Percentiles rank a stretch among this genome's conserved stretches.
Conservation (phyloP, 208 protist species). For the Acanthamoeba lenticulata region DNA sequence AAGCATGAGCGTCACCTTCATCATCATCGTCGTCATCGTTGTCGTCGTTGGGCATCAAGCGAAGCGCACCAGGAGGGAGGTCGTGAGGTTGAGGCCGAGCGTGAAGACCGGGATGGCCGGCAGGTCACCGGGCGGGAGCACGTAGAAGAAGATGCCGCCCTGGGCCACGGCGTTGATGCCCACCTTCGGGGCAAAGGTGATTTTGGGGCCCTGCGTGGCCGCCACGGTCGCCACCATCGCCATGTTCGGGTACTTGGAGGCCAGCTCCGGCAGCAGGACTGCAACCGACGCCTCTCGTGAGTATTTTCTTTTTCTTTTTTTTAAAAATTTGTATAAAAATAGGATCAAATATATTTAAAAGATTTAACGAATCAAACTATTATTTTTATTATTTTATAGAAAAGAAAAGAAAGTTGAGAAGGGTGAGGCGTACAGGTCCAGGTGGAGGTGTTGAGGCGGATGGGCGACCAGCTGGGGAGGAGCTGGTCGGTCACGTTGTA, state of each 20-base stretch:
- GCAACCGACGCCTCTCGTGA: too few relatives aligned
- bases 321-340: too few relatives aligned
- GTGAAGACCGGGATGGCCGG: neutral
- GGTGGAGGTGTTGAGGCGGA: conserved; percentile 22
- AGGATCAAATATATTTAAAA: too few relatives aligned
- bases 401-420: neutral
- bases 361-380: too few relatives aligned
- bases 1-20: neutral
- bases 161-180: neutral
- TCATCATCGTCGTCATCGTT: neutral
- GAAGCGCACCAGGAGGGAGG: neutral
- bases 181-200: neutral
- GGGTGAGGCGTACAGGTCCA: neutral
- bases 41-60: neutral
- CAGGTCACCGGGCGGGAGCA: neutral
- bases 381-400: neutral
- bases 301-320: too few relatives aligned
- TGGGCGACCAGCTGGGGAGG: neutral
- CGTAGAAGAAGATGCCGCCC: neutral
- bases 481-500: conserved; percentile 45
- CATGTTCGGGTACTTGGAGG: conserved; percentile 28
- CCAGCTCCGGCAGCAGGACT: neutral
- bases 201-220: neutral
- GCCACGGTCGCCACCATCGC: neutral
- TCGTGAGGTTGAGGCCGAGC: neutral